These are phyloP conservation scores for Pseudisothecium myosuroides DNA, from an alignment of 225 moss, liverwort and hornwort species.

Conservation along the genomic window DNA sequence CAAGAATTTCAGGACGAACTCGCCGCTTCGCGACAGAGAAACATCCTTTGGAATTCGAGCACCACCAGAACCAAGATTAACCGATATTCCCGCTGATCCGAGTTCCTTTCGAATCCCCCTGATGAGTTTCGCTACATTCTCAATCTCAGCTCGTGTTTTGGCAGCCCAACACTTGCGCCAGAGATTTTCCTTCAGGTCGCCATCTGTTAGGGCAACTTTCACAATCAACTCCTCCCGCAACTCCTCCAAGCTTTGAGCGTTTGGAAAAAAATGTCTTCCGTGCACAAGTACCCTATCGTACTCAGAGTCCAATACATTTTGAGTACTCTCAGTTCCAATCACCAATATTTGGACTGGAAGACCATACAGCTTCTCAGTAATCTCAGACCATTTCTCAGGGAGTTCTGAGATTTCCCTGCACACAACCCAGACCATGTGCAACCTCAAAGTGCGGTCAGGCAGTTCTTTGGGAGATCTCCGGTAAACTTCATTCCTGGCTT, in stretches of 20 bases:
- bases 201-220: background rate
- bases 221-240: background rate
- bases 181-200: background rate
- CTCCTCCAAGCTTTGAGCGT: background rate
- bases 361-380: background rate
- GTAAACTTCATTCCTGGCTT: background rate
- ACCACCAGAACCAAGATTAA: background rate
- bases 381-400: background rate
- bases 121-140: background rate
- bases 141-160: background rate
- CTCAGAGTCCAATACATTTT: background rate
- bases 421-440: background rate
- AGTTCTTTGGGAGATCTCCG: background rate
- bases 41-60: background rate
- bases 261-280: background rate
- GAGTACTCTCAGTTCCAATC: background rate
- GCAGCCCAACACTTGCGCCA: background rate
- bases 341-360: background rate
- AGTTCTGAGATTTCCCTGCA: background rate
- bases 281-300: background rate
- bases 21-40: background rate
- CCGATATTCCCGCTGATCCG: background rate
- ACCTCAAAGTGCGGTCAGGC: background rate
- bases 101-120: background rate
- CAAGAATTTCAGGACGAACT: background rate